phyloP scores from a whole-genome alignment of 2,329 filamentous ascomycete species.

The Aspergillus floridensis region DNA sequence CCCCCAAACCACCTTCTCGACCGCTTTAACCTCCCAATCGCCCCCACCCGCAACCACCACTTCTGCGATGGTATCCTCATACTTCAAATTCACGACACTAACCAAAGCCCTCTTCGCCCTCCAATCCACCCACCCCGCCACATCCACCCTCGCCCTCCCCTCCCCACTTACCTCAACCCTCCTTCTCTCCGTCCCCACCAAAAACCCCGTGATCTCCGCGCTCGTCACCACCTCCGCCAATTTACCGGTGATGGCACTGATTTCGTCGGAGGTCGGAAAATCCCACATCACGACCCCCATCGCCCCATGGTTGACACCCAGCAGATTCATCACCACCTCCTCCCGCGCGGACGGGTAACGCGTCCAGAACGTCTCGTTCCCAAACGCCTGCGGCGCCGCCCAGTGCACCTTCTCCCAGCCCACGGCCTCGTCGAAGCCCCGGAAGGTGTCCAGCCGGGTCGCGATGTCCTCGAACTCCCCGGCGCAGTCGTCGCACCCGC shows the following conservation, averaged over 20 bases:
- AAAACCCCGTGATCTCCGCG: neutral
- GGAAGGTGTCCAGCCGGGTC: neutral
- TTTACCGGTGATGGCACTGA: neutral
- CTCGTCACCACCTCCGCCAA: neutral
- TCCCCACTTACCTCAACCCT: neutral
- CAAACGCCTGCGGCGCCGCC: slow-evolving; percentile 4
- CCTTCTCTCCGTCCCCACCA: neutral
- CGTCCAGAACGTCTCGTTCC: slow-evolving; percentile 3
- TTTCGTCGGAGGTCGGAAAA: neutral
- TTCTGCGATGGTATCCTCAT: neutral
- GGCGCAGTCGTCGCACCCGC: neutral
- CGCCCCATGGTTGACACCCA: neutral
- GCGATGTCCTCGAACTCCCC: neutral
- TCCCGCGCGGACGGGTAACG: neutral
- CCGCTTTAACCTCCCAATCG: neutral
- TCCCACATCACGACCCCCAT: slow-evolving; percentile 4
- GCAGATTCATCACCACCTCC: neutral
- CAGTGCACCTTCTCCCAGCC: slow-evolving; percentile 5
- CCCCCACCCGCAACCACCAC: neutral
- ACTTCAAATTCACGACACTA: neutral
- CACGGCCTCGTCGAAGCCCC: neutral
- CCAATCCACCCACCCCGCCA: neutral
- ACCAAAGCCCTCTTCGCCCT: neutral
- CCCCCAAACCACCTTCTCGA: neutral
- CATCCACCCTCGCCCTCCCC: neutral